Evolutionary conservation across 805 yeast species (phyloP).

Genomic region (Lachancea kluyveri): DNA sequence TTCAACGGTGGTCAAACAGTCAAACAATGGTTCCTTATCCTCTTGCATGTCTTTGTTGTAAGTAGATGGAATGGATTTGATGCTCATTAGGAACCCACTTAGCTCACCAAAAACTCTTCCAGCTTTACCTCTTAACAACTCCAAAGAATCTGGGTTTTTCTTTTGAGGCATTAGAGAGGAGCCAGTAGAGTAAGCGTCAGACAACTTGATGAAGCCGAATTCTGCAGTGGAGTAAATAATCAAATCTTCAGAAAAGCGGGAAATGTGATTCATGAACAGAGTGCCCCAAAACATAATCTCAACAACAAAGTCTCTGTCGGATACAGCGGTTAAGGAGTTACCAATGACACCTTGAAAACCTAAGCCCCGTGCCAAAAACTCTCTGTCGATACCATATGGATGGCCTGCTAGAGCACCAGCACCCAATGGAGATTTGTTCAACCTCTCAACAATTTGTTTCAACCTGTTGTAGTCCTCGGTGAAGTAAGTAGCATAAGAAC

Average conservation of each 20-base stretch:
- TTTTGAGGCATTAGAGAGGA: slow-evolving; percentile 98
- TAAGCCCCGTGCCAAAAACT: slow-evolving; percentile 70
- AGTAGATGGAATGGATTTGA: slow-evolving; percentile 96
- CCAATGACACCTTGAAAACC: slow-evolving; percentile 87
- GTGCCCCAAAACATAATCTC: slow-evolving; percentile 96
- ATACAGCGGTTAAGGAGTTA: slow-evolving; percentile 92
- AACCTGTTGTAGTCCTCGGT: slow-evolving; percentile 85
- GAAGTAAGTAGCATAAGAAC: slow-evolving; percentile 91
- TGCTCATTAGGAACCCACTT: slow-evolving; percentile 92
- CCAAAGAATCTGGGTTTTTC: slow-evolving; percentile 96
- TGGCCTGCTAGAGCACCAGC: slow-evolving; percentile 99
- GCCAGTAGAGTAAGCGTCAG: slow-evolving; percentile 98
- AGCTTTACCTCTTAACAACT: slow-evolving; percentile 90
- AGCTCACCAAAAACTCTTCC: slow-evolving; percentile 96
- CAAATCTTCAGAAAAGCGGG: slow-evolving; percentile 90
- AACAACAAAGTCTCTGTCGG: slow-evolving; percentile 95
- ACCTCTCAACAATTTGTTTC: slow-evolving; percentile 70
- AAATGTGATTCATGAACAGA: slow-evolving; percentile 89
- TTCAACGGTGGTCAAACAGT: slow-evolving; percentile 80
- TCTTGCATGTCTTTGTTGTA: slow-evolving; percentile 98
- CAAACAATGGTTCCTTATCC: slow-evolving; percentile 98
- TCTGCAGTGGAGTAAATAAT: slow-evolving; percentile 96
- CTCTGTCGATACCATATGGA: slow-evolving; percentile 98
- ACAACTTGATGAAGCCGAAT: slow-evolving; percentile 87
- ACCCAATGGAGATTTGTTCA: slow-evolving; percentile 88